phyloP scores from a whole-genome alignment of 768 basidiomycete species.

The Phallus indusiatus region DNA sequence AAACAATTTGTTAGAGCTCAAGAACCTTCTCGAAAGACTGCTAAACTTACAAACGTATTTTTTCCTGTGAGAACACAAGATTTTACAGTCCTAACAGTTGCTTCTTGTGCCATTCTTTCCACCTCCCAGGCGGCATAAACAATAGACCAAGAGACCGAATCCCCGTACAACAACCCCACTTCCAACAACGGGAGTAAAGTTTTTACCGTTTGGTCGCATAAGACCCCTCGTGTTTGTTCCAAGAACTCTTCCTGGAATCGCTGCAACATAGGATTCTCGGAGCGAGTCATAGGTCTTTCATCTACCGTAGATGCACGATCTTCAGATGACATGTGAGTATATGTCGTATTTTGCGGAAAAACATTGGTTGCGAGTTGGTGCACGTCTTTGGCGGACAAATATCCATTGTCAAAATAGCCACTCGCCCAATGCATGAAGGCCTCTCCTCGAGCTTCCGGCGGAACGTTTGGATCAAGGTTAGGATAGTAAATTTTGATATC shows the following conservation, averaged over 20 bases:
- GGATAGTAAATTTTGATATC: constrained; percentile 19
- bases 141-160: background rate
- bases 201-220: background rate
- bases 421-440: constrained; percentile 23
- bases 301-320: constrained; percentile 1
- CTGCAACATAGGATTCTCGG: background rate
- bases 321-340: background rate
- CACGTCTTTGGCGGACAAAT: constrained; percentile 18
- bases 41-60: background rate
- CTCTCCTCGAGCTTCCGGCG: constrained; percentile 13
- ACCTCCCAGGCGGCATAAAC: background rate
- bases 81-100: background rate
- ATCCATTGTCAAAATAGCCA: constrained; percentile 25
- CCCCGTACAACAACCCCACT: background rate
- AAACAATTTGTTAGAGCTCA: background rate
- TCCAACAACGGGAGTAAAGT: background rate
- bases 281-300: background rate
- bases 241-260: background rate
- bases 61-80: background rate
- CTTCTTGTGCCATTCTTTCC: background rate
- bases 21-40: background rate
- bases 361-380: constrained; percentile 17
- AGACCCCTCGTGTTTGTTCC: background rate
- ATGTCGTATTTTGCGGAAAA: constrained; percentile 9
- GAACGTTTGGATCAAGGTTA: constrained; percentile 18